Evolutionary conservation across 352 stramenopile species (phyloP), one percentile per base, ranked within the genome.

Genomic region (Plasmopara muralis): DNA sequence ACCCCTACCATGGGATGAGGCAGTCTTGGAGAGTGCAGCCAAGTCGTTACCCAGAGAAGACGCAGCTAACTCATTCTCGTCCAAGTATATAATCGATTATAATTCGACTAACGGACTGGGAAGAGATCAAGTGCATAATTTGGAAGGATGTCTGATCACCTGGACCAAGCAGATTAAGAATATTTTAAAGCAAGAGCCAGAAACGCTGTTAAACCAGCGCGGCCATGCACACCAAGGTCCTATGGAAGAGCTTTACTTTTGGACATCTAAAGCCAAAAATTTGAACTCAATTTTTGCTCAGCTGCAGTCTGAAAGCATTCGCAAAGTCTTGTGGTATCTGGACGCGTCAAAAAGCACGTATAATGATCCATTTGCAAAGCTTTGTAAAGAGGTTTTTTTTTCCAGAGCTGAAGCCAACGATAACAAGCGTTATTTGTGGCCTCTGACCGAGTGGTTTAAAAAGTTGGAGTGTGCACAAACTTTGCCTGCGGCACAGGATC

Each of bases 81-180:
- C 37, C 0, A 54, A 46, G 20, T 13, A 34, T 8, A 37, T 42
- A 42, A 29, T 44, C 13, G 55, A 60, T 14, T 61, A 58, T 5
- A 59, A 53, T 44, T 25, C 55, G 0, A 14, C 48, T 16, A 54
- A 28, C 15, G 38, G 53, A 9, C 60, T 82, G 12, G 58, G 81
- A 20, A 95, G 93, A 43, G 82, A 95, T 49, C 74, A 89, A 43
- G 73, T 95, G 18, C 85, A 95, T 45, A 72, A 76, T 1, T 72
- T 97, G 2, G 90, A 97, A 62, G 78, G 82, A 2, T 89, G 78
- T 18, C 58, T 97, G 0, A 97, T 97, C 51, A 96, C 83, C 1
- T 97, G 90, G 90, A 97, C 89, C 0, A 97, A 96, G 54, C 90
- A 97, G 68, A 96, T 97, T 59, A 96, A 96, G 53, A 89, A 89